These are phyloP conservation scores for Breviolum minutum DNA, from an alignment of 73 alveolate species.

Conservation along the genomic window DNA sequence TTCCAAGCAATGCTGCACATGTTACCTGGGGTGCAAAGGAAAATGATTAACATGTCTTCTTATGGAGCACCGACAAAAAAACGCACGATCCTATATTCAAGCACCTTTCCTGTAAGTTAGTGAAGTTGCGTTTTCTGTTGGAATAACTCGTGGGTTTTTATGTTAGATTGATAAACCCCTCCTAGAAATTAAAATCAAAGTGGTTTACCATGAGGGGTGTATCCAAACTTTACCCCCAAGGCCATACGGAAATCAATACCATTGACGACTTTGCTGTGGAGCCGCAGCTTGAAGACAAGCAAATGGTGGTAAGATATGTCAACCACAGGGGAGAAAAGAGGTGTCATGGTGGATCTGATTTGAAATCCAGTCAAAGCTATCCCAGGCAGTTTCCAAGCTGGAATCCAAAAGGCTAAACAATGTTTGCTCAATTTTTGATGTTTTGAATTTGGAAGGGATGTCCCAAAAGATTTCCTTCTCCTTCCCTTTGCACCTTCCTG, in stretches of 20 bases:
- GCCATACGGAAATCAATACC: background rate
- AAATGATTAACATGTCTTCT: background rate
- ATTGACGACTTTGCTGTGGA: background rate
- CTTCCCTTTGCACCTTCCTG: too few species aligned
- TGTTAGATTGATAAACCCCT: background rate
- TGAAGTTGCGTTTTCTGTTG: background rate
- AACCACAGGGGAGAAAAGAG: background rate
- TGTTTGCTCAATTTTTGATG: background rate
- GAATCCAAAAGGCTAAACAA: background rate
- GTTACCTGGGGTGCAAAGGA: background rate
- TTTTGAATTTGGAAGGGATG: background rate
- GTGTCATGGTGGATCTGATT: background rate
- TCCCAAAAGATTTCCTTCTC: background rate
- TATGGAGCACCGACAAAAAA: conserved; percentile 7
- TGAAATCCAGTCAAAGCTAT: background rate
- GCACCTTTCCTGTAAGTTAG: background rate
- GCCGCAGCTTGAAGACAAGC: background rate
- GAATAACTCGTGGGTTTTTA: background rate
- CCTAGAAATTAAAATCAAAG: background rate
- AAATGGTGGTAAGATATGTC: background rate
- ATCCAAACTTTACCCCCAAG: background rate
- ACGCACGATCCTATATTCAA: background rate
- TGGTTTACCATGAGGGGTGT: background rate
- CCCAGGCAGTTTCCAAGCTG: background rate
- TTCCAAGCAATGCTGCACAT: background rate